These are phyloP conservation scores for Rhodotorula sp. DNA, from an alignment of 1,284 basidiomycete genomes.

Conservation along the genomic window DNA sequence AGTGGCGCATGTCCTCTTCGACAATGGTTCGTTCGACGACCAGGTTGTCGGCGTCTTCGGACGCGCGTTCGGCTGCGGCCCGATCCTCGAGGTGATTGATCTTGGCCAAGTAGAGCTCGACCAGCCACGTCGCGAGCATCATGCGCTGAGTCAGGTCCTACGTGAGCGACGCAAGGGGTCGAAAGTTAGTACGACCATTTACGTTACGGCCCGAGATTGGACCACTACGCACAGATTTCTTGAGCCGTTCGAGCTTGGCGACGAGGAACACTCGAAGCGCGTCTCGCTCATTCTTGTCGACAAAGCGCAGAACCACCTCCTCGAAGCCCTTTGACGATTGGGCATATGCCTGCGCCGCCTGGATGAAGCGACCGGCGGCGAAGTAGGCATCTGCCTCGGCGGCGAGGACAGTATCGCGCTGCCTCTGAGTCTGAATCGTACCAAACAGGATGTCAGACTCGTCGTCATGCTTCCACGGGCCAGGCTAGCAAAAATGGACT, in stretches of 20 bases:
- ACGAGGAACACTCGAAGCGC: conserved; percentile 87
- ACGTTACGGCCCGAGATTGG: background rate
- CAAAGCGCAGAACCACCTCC: conserved; percentile 84
- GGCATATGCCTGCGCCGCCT: conserved; percentile 87
- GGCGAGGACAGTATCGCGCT: conserved; percentile 78
- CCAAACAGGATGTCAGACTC: background rate
- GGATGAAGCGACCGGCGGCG: conserved; percentile 75
- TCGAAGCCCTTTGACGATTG: conserved; percentile 86
- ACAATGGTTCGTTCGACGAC: conserved; percentile 75
- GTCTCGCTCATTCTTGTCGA: conserved; percentile 88
- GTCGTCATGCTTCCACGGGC: background rate
- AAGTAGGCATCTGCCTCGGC: conserved; percentile 85
- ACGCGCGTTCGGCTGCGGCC: conserved; percentile 65
- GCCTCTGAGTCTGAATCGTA: conserved; percentile 64
- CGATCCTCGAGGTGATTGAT: conserved; percentile 94
- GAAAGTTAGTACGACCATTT: background rate
- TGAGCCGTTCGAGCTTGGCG: conserved; percentile 77
- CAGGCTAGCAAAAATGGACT: conserved; percentile 22
- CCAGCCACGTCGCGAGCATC: conserved; percentile 98
- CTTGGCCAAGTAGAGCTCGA: conserved; percentile 95
- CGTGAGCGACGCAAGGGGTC: background rate
- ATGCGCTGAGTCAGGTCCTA: conserved; percentile 89
- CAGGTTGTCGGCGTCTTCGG: conserved; percentile 82
- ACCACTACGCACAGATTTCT: conserved; percentile 62
- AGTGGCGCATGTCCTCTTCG: conserved; percentile 88